Evolutionary conservation across 2,329 filamentous ascomycete genomes (phyloP).

Genomic region (Pseudofabraea citricarpa): DNA sequence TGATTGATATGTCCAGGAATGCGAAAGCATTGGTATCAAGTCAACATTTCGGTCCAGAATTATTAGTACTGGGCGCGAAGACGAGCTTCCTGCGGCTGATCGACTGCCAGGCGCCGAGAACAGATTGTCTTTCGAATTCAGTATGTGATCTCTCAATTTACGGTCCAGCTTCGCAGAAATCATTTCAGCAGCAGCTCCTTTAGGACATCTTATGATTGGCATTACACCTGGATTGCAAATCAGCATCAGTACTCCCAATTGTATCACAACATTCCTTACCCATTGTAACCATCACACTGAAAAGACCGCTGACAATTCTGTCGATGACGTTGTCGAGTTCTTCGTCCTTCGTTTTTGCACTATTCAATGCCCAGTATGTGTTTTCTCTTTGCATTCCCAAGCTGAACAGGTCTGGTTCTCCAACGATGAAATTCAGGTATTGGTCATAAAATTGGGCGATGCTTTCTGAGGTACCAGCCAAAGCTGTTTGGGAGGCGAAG

Average conservation of each 20-base stretch:
- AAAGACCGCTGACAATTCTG: conserved; percentile 90
- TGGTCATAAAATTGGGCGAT: conserved; percentile 94
- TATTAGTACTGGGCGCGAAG: conserved; percentile 81
- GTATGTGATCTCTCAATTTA: conserved; percentile 90
- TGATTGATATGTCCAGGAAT: conserved; percentile 88
- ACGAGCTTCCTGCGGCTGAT: conserved; percentile 55
- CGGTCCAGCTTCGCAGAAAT: conserved; percentile 91
- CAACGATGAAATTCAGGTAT: conserved; percentile 95
- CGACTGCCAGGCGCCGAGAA: conserved; percentile 64
- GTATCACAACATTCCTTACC: conserved; percentile 45
- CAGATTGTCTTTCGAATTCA: conserved; percentile 97
- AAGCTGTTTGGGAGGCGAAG: conserved; percentile 83
- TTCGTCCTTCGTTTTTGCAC: conserved; percentile 82
- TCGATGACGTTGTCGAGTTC: conserved; percentile 85
- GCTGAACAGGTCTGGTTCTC: conserved; percentile 92
- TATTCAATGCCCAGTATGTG: conserved; percentile 95
- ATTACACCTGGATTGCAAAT: conserved; percentile 66
- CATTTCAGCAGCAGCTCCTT: conserved; percentile 87
- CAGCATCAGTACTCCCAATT: conserved; percentile 14
- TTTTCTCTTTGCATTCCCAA: conserved; percentile 86
- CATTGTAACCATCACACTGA: conserved; percentile 98
- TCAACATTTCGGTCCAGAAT: conserved; percentile 95
- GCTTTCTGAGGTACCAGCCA: conserved; percentile 78
- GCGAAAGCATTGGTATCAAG: conserved; percentile 95
- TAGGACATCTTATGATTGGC: conserved; percentile 91